A percentile compares a stretch with the other conserved stretches of the same genome.
Evolutionary conservation across 208 protist genomes (phyloP).

Genomic region (Trypanosoma cruzi): DNA sequence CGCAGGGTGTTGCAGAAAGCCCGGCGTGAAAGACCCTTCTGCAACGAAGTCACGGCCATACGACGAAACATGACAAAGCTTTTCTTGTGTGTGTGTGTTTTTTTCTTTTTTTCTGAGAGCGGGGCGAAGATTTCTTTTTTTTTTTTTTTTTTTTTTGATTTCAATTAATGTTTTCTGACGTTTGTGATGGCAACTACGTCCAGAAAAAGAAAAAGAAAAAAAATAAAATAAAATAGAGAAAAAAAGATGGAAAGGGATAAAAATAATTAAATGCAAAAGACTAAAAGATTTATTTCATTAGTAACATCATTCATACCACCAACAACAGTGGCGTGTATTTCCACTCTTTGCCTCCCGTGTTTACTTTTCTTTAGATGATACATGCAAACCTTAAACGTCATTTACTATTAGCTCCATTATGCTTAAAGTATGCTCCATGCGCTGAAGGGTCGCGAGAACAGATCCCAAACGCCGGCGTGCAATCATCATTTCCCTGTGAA

Average conservation of each 20-base stretch:
- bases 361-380: slow-evolving; percentile 4
- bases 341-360: not conserved
- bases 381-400: slow-evolving; percentile 27
- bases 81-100: slow-evolving; percentile 23
- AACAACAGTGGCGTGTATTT: slow-evolving; percentile 1
- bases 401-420: slow-evolving; percentile 89
- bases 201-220: slow-evolving; percentile 12
- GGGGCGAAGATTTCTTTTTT: no score
- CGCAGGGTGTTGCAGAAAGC: slow-evolving; percentile 48
- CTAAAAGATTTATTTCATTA: no score
- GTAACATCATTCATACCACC: not conserved
- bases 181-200: not conserved
- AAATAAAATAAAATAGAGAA: not conserved
- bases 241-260: no score
- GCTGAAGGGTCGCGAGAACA: slow-evolving; percentile 53
- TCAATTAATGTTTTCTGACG: not conserved
- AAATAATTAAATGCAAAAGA: no score
- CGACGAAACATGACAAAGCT: slow-evolving; percentile 59
- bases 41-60: slow-evolving; percentile 35
- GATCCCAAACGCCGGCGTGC: slow-evolving; percentile 65
- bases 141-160: no score
- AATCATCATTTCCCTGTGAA: slow-evolving; percentile 76
- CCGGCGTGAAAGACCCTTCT: slow-evolving; percentile 31
- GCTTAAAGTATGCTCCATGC: slow-evolving; percentile 66
- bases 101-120: slow-evolving; percentile 14